Percentiles rank a stretch among this genome's conserved stretches.
Conservation (phyloP, 257 asterid species). For the Solanum sejunctum region DNA sequence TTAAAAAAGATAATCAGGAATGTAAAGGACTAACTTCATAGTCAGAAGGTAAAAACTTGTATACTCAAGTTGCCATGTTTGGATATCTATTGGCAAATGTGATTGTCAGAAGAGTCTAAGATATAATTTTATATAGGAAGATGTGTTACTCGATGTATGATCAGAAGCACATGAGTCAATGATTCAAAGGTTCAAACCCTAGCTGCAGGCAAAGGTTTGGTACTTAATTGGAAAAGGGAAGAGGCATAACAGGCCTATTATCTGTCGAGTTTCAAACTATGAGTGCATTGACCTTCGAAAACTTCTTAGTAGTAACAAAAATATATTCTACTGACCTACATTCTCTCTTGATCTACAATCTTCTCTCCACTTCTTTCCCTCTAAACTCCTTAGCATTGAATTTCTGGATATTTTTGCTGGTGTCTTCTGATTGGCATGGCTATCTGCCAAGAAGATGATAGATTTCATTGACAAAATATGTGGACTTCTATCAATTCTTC, state of each 20-base stretch:
- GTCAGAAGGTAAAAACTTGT: neutral
- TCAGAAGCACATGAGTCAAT: neutral
- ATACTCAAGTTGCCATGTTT: neutral
- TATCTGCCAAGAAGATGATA: constrained; percentile 1
- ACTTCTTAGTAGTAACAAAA: neutral
- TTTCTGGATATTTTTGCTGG: neutral
- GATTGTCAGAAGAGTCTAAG: neutral
- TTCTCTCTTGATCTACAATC: neutral
- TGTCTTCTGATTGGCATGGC: constrained; percentile 1
- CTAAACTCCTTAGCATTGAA: neutral
- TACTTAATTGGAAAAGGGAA: neutral
- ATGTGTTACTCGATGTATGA: neutral
- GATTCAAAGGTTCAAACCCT: neutral
- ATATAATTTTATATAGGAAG: neutral
- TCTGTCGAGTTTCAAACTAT: neutral
- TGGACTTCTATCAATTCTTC: neutral
- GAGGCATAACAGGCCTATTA: neutral
- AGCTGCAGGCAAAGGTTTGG: neutral
- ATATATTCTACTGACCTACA: neutral
- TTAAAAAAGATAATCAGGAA: neutral
- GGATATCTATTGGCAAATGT: neutral
- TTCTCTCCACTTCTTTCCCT: neutral
- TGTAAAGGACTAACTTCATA: neutral
- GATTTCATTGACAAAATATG: neutral
- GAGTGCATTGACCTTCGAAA: neutral